phyloP scores from a whole-genome alignment of 768 basidiomycete genomes.

The Tylopilus vinaceipallidus region DNA sequence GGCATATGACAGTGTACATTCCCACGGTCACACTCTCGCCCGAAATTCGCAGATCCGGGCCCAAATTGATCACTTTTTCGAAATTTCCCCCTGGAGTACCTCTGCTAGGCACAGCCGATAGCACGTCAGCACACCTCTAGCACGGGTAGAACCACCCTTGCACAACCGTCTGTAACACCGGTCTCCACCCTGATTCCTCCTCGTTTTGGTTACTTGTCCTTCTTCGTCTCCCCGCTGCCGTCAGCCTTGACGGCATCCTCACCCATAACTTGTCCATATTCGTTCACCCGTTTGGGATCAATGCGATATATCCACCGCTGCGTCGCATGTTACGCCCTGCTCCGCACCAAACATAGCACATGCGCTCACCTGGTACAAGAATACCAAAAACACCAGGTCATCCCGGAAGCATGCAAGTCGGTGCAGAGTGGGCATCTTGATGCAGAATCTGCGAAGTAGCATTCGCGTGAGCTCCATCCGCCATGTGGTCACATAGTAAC shows the following conservation, averaged over 20 bases:
- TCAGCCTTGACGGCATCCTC: slow-evolving; percentile 43
- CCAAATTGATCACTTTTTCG: slow-evolving; percentile 7
- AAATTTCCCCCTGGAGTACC: neutral
- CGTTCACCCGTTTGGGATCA: slow-evolving; percentile 92
- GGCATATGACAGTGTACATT: slow-evolving; percentile 16
- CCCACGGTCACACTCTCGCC: slow-evolving; percentile 21
- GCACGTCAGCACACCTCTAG: slow-evolving; percentile 5
- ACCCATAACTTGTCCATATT: slow-evolving; percentile 85
- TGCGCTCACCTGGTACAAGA: slow-evolving; percentile 80
- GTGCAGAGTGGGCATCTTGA: slow-evolving; percentile 96
- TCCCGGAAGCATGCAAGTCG: slow-evolving; percentile 89
- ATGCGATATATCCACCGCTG: slow-evolving; percentile 97
- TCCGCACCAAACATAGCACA: slow-evolving; percentile 6
- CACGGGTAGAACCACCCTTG: neutral
- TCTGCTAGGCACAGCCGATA: slow-evolving; percentile 9
- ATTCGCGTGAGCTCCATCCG: slow-evolving; percentile 14
- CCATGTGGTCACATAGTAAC: slow-evolving; percentile 16
- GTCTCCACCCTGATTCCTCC: slow-evolving; percentile 5
- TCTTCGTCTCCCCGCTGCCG: slow-evolving; percentile 51
- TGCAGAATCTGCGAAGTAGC: slow-evolving; percentile 65
- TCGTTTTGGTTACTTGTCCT: slow-evolving; percentile 41
- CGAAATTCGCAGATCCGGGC: neutral
- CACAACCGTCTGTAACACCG: slow-evolving; percentile 10
- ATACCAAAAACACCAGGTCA: slow-evolving; percentile 88
- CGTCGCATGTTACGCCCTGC: slow-evolving; percentile 8